Evolutionary conservation across 768 basidiomycete genomes (phyloP).

Genomic region (Hericium erinaceus): DNA sequence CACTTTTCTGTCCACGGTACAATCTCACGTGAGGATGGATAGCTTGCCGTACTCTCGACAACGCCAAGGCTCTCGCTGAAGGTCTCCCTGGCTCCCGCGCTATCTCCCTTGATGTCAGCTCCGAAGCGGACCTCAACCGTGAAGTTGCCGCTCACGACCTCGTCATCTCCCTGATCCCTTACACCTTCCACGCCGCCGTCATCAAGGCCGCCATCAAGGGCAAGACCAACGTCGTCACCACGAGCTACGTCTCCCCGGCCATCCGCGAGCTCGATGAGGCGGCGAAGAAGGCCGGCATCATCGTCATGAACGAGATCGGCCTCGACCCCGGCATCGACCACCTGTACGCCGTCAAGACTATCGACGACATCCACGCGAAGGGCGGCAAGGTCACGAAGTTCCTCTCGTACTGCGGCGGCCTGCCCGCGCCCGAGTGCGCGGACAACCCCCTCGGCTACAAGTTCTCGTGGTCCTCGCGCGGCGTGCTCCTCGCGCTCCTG

Average conservation of each 20-base stretch:
- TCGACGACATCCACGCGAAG: constrained; percentile 86
- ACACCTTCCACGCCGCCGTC: constrained; percentile 81
- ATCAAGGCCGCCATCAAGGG: constrained; percentile 85
- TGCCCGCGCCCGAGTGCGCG: constrained; percentile 84
- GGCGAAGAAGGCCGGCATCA: constrained; percentile 80
- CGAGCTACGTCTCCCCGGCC: constrained; percentile 86
- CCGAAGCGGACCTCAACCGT: constrained; percentile 62
- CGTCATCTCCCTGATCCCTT: constrained; percentile 95
- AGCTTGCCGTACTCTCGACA: constrained; percentile 85
- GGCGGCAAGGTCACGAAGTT: constrained; percentile 95
- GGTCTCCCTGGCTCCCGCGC: constrained; percentile 64
- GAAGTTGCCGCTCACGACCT: constrained; percentile 83
- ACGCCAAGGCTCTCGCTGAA: constrained; percentile 59
- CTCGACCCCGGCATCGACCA: constrained; percentile 95
- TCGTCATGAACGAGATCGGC: constrained; percentile 97
- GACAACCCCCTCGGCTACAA: constrained; percentile 98
- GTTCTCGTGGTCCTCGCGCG: constrained; percentile 97
- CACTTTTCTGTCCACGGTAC: neutral
- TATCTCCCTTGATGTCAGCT: constrained; percentile 73
- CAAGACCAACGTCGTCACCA: constrained; percentile 92
- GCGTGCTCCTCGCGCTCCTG: constrained; percentile 88
- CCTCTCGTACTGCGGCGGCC: constrained; percentile 91
- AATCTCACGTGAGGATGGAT: neutral
- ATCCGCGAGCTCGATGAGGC: constrained; percentile 81
- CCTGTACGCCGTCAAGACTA: constrained; percentile 88